Conservation (phyloP, 2,329 filamentous ascomycete genomes). For the Grosmannia penicillata region DNA sequence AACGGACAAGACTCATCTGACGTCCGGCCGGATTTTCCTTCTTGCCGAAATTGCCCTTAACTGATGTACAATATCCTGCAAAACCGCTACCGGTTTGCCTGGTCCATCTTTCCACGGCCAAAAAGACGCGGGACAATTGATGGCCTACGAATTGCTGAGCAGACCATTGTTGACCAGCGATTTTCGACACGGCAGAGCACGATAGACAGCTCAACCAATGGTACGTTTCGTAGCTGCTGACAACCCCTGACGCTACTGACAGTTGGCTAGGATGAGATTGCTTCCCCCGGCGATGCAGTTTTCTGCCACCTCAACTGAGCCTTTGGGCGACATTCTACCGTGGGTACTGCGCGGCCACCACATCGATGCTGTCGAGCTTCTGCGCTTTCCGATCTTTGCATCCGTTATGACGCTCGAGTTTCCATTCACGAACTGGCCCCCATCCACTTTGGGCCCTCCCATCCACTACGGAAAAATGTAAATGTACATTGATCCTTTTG, state of each 20-base stretch:
- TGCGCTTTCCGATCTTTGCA: conserved; percentile 4
- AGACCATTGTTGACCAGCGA: background rate
- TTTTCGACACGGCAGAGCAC: conserved; percentile 1
- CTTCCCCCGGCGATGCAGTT: conserved; percentile 5
- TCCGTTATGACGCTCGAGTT: background rate
- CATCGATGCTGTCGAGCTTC: conserved; percentile 3
- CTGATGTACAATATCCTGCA: conserved; percentile 5
- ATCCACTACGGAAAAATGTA: too few relatives aligned
- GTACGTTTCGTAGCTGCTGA: background rate
- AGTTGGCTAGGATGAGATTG: conserved; percentile 1
- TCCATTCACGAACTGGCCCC: background rate
- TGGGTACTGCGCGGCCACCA: conserved; percentile 5
- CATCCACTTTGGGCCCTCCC: too few relatives aligned
- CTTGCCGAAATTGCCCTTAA: conserved; percentile 6
- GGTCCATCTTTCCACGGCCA: background rate
- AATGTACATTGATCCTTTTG: too few relatives aligned
- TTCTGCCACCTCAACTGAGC: background rate
- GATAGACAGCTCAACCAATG: conserved; percentile 4
- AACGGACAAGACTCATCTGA: conserved; percentile 1
- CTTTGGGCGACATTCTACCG: conserved; percentile 1
- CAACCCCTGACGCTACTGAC: background rate
- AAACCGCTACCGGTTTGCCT: conserved; percentile 1
- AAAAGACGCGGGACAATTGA: background rate
- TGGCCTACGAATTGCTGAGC: too few relatives aligned
- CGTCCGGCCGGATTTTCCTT: conserved; percentile 5